Evolutionary conservation across 2,329 filamentous ascomycete species (phyloP).

Genomic region (Sclerotinia subarctica): DNA sequence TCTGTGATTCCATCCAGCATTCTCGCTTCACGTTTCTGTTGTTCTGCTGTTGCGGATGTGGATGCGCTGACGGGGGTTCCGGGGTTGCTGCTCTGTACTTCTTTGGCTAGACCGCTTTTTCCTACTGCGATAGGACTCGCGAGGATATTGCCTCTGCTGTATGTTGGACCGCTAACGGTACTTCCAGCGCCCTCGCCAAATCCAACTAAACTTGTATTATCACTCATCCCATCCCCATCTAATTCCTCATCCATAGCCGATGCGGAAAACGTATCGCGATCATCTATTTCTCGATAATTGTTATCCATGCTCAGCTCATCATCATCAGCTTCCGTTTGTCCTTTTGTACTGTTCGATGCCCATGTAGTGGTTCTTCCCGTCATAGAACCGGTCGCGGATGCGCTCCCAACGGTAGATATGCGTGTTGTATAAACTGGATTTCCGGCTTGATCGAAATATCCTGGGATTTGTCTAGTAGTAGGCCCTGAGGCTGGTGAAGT

Average conservation of each 20-base stretch:
- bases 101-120: slow-evolving; percentile 32
- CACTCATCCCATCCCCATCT: slow-evolving; percentile 63
- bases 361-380: slow-evolving; percentile 61
- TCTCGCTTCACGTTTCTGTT: slow-evolving; percentile 57
- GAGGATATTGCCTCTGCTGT: slow-evolving; percentile 48
- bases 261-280: slow-evolving; percentile 40
- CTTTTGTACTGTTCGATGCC: slow-evolving; percentile 57
- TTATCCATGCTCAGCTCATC: slow-evolving; percentile 47
- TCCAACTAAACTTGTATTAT: slow-evolving; percentile 83
- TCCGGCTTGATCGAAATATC: slow-evolving; percentile 78
- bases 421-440: slow-evolving; percentile 63
- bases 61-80: slow-evolving; percentile 29
- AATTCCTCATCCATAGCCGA: slow-evolving; percentile 48
- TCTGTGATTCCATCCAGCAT: slow-evolving; percentile 66
- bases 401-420: slow-evolving; percentile 88
- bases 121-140: slow-evolving; percentile 39
- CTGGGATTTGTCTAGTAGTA: slow-evolving; percentile 46
- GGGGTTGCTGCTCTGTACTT: slow-evolving; percentile 26
- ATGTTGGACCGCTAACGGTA: slow-evolving; percentile 76
- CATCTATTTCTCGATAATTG: slow-evolving; percentile 49
- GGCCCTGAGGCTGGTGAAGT: slow-evolving; percentile 33
- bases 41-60: slow-evolving; percentile 39
- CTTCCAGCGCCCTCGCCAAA: slow-evolving; percentile 91
- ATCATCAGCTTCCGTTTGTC: slow-evolving; percentile 54
- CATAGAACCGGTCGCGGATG: slow-evolving; percentile 79